These are phyloP conservation scores for Saccharomyces paradoxus DNA, from an alignment of 805 yeast species.

Conservation along the genomic window DNA sequence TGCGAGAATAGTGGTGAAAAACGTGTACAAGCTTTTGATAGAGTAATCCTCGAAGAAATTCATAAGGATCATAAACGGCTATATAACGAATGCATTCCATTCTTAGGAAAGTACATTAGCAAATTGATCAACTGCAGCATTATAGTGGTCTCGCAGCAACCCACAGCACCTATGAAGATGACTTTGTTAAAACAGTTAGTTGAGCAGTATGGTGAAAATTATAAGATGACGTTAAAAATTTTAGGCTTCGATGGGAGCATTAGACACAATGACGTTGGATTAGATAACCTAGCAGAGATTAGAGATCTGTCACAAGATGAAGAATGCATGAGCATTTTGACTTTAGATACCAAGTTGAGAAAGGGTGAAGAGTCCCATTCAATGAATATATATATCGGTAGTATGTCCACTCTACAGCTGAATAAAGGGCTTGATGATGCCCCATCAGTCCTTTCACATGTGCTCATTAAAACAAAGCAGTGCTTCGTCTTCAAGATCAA, in stretches of 20 bases:
- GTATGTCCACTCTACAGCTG: background rate
- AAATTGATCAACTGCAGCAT: conserved; percentile 4
- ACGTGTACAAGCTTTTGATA: conserved; percentile 5
- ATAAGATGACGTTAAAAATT: background rate
- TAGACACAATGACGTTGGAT: background rate
- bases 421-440: background rate
- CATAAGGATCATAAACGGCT: conserved; percentile 11
- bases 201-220: background rate
- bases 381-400: background rate
- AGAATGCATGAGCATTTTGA: conserved; percentile 8
- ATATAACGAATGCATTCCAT: conserved; percentile 11
- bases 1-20: background rate
- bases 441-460: conserved; percentile 14
- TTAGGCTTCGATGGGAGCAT: background rate
- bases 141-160: background rate
- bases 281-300: background rate
- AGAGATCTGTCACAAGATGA: conserved; percentile 12
- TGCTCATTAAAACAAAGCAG: conserved; percentile 28
- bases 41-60: conserved; percentile 14
- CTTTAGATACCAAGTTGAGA: conserved; percentile 3
- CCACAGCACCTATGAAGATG: background rate
- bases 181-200: background rate
- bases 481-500: conserved; percentile 25
- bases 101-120: conserved; percentile 6
- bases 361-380: conserved; percentile 1